These are phyloP conservation scores for Colletotrichum scovillei DNA, from an alignment of 2,329 filamentous ascomycete genomes.

Conservation along the genomic window DNA sequence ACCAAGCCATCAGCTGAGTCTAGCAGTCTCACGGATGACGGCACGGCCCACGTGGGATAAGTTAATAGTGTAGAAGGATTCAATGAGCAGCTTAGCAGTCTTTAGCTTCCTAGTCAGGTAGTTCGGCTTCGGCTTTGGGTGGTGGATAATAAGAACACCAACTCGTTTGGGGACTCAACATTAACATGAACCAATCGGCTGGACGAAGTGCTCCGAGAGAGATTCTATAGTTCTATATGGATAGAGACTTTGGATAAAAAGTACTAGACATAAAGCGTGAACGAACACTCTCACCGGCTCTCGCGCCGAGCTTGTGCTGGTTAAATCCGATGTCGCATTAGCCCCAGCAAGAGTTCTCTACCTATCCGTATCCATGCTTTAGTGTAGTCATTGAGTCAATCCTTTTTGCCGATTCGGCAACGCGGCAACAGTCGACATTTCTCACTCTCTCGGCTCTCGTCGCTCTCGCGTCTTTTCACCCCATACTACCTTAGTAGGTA, in stretches of 20 bases:
- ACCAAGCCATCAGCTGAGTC: background rate
- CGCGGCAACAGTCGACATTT: slow-evolving; percentile 5
- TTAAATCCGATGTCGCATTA: slow-evolving; percentile 18
- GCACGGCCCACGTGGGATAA: background rate
- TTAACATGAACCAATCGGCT: background rate
- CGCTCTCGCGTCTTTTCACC: background rate
- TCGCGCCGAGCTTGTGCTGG: background rate
- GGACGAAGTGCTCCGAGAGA: background rate
- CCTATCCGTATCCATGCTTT: no score
- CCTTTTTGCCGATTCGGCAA: slow-evolving; percentile 27
- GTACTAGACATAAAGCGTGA: background rate
- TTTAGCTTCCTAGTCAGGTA: background rate
- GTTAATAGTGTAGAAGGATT: background rate
- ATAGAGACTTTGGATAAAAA: background rate
- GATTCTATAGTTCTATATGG: background rate
- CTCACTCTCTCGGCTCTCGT: background rate
- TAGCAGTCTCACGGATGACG: background rate
- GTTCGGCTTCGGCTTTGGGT: background rate
- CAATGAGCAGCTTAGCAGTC: background rate
- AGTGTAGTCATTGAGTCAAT: background rate
- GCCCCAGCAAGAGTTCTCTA: background rate
- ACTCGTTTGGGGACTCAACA: background rate
- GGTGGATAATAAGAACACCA: background rate
- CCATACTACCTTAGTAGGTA: background rate
- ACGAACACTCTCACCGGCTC: background rate